Evolutionary conservation across 257 asterid genomes (phyloP).

Genomic region (Solanum lignicaule): DNA sequence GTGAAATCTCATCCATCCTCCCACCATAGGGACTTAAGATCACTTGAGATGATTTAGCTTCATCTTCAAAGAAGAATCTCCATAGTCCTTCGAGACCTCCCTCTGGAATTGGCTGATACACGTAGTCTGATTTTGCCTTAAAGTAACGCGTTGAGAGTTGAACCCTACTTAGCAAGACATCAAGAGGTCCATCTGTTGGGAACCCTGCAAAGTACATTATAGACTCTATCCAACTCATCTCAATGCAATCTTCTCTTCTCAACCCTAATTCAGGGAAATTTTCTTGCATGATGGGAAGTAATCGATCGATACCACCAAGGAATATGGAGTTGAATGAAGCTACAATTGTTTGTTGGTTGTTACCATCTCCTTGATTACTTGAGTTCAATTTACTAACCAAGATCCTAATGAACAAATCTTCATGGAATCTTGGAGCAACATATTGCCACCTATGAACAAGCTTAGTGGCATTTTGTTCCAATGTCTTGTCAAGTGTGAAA

Average conservation of each 20-base stretch:
- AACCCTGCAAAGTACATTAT: not conserved
- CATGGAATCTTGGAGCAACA: not conserved
- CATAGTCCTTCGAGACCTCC: not conserved
- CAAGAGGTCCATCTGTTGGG: not conserved
- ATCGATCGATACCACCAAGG: not conserved
- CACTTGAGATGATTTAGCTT: not conserved
- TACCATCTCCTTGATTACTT: not conserved
- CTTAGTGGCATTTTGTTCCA: not conserved
- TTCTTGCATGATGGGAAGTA: not conserved
- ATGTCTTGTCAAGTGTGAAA: not conserved
- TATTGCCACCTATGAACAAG: conserved; percentile 6
- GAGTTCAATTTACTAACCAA: not conserved
- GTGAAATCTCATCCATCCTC: not conserved
- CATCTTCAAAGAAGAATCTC: not conserved
- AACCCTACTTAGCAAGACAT: not conserved
- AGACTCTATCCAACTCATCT: conserved; percentile 7
- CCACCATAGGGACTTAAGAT: conserved; percentile 6
- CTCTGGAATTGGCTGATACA: not conserved
- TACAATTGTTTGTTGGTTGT: not conserved
- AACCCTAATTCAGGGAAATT: not conserved
- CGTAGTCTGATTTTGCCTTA: conserved; percentile 6
- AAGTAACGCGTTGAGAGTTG: not conserved
- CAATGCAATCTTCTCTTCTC: not conserved
- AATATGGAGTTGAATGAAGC: not conserved
- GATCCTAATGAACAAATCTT: conserved; percentile 4